Evolutionary conservation across 2,329 filamentous ascomycete species (phyloP), one percentile per base, ranked within the genome.

Genomic region (Sclerotinia nivalis): DNA sequence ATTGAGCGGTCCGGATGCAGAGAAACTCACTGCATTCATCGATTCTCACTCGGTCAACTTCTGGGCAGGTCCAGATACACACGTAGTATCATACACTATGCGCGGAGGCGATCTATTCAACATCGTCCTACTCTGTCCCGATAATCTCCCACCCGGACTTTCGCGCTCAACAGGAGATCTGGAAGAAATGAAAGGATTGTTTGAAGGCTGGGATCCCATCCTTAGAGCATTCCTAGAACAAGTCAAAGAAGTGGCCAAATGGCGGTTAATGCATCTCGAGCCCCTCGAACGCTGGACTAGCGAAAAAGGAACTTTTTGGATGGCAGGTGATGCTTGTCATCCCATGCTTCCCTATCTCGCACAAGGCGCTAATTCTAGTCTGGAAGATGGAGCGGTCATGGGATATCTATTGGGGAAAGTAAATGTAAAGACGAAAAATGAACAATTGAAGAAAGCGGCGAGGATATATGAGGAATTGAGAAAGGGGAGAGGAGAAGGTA

Each of bases 361-460:
- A 0, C 90, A 88, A 77, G 89, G 90, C 0, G 89, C 89, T 20
- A 91, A 91, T 75, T 88, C 85, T 0, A 86, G 87, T 0, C 81
- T 92, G 1, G 89, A 92, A 75, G 90, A 92, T 67, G 89, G 89
- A 0, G 88, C 89, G 0, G 88, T 90, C 0, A 79, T 92, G 0
- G 89, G 89, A 0, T 81, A 83, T 0, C 75, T 91, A 1, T 79
- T 92, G 0, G 84, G 84, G 0, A 81, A 83, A 3, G 80, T 89
- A 13, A 18, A 50, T 20, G 68, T 20, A 5, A 78, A 80, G 47
- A 78, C 77, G 0, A 79, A 82, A 54, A 72, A 80, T 5, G 80
- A 83, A 0, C 81, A 85, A 40, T 70, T 88, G 1, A 81, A 82
- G 0, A 79, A 81, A n/a, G 83, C 80, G 0, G 75, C 84, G 25